Percentiles rank a stretch among this genome's conserved stretches.
phyloP scores from a whole-genome alignment of 805 yeast genomes.

The Spathaspora boniae region DNA sequence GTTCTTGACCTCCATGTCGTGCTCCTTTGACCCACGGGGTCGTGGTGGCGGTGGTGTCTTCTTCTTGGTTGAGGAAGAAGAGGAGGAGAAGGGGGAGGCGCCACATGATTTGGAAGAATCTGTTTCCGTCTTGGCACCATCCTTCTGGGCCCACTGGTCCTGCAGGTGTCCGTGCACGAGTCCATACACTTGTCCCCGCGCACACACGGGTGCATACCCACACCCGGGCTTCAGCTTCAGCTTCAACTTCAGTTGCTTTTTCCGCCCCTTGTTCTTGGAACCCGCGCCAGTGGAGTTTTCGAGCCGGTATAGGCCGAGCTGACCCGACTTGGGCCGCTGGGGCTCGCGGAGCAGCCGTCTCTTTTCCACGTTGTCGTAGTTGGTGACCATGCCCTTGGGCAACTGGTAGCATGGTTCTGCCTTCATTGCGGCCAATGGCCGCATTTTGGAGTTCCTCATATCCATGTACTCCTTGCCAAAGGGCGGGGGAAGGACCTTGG shows the following conservation, averaged over 20 bases:
- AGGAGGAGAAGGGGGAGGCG: too few relatives aligned
- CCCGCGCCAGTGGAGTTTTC: background rate
- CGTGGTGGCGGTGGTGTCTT: background rate
- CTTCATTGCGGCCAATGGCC: conserved; percentile 12
- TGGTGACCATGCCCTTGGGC: conserved; percentile 1
- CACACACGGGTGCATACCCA: too few relatives aligned
- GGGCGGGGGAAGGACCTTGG: conserved; percentile 10
- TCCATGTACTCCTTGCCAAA: conserved; percentile 8
- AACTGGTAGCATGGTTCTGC: conserved; percentile 9
- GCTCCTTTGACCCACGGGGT: background rate
- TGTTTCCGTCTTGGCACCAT: background rate
- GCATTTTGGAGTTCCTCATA: conserved; percentile 7
- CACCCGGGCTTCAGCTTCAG: too few relatives aligned
- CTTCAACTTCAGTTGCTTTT: conserved; percentile 3
- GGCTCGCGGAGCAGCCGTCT: background rate
- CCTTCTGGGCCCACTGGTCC: conserved; percentile 1
- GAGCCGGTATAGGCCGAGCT: conserved; percentile 4
- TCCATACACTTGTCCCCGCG: too few relatives aligned
- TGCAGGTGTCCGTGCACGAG: background rate
- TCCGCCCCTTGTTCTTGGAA: background rate
- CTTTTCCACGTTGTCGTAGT: conserved; percentile 1
- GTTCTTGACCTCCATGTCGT: conserved; percentile 7
- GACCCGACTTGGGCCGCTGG: conserved; percentile 1
- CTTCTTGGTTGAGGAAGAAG: too few relatives aligned
- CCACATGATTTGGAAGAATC: background rate